Evolutionary conservation across 2,329 filamentous ascomycete species (phyloP).

Genomic region (Ophiostoma tasmaniense): DNA sequence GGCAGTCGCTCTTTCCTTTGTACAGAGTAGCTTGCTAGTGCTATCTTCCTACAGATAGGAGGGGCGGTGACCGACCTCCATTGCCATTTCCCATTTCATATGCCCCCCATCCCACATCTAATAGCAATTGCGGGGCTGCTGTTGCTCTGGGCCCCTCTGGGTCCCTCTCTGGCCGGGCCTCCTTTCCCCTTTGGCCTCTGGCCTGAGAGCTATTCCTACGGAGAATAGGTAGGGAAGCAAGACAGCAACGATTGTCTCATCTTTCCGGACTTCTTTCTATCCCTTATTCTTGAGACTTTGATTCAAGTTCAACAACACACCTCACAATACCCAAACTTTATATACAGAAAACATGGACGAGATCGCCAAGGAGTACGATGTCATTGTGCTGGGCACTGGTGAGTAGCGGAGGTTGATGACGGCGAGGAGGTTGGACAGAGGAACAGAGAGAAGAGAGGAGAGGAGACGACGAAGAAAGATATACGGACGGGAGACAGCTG

Average conservation of each 20-base stretch:
- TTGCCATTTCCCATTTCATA: not conserved
- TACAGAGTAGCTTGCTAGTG: not conserved
- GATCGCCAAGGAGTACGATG: constrained; percentile 97
- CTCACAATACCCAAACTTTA: not conserved
- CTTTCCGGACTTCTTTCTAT: not conserved
- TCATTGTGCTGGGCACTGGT: constrained; percentile 97
- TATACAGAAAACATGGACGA: constrained; percentile 67
- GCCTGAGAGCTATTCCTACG: not conserved
- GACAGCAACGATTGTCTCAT: constrained; percentile 6
- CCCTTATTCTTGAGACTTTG: not conserved
- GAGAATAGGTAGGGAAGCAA: constrained; percentile 5
- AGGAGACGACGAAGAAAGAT: not conserved
- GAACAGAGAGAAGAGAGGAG: not conserved
- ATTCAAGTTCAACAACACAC: not conserved
- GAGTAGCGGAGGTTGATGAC: constrained; percentile 30
- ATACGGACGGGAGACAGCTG: no score
- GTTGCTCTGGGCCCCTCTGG: constrained; percentile 9
- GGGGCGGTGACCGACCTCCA: constrained; percentile 11
- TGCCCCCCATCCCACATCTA: constrained; percentile 9
- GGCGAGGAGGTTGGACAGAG: no score
- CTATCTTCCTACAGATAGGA: not conserved
- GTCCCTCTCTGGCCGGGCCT: constrained; percentile 8
- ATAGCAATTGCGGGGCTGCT: constrained; percentile 17
- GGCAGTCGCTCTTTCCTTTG: not conserved
- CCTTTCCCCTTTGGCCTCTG: constrained; percentile 14